Evolutionary conservation across 768 basidiomycete genomes (phyloP).

Genomic region (Strobilomyces dryophilus): DNA sequence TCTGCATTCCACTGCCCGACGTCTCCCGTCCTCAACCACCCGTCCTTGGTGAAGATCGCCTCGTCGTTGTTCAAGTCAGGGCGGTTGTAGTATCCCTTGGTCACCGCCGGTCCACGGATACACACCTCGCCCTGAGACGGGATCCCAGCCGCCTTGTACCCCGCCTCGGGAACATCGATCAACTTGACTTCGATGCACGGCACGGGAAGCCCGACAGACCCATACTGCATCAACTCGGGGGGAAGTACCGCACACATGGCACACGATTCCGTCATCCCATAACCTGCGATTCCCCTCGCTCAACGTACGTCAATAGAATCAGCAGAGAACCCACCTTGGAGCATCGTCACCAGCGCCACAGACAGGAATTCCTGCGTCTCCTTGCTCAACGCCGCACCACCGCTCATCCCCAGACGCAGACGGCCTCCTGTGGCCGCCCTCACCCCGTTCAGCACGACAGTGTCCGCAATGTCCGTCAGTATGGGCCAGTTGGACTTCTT

Average conservation of each 20-base stretch:
- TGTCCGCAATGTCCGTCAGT: constrained; percentile 65
- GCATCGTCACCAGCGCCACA: constrained; percentile 70
- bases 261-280: constrained; percentile 95
- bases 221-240: constrained; percentile 73
- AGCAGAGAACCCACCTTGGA: constrained; percentile 64
- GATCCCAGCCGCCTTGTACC: constrained; percentile 69
- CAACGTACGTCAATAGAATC: background rate
- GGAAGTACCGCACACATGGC: constrained; percentile 89
- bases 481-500: constrained; percentile 72
- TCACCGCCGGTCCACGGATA: constrained; percentile 83
- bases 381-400: constrained; percentile 80
- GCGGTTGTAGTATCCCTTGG: constrained; percentile 88
- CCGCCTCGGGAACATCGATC: constrained; percentile 76
- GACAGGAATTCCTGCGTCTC: constrained; percentile 92
- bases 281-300: constrained; percentile 46
- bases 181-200: constrained; percentile 90
- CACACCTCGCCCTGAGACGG: constrained; percentile 85
- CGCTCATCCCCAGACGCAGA: constrained; percentile 73
- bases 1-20: constrained; percentile 93
- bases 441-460: constrained; percentile 70
- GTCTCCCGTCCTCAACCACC: constrained; percentile 94
- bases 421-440: constrained; percentile 84
- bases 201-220: constrained; percentile 79
- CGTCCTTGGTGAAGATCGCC: constrained; percentile 79
- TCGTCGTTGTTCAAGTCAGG: constrained; percentile 85